Evolutionary conservation across 2,329 filamentous ascomycete species (phyloP).

Genomic region (Pseudogymnoascus pannorum): DNA sequence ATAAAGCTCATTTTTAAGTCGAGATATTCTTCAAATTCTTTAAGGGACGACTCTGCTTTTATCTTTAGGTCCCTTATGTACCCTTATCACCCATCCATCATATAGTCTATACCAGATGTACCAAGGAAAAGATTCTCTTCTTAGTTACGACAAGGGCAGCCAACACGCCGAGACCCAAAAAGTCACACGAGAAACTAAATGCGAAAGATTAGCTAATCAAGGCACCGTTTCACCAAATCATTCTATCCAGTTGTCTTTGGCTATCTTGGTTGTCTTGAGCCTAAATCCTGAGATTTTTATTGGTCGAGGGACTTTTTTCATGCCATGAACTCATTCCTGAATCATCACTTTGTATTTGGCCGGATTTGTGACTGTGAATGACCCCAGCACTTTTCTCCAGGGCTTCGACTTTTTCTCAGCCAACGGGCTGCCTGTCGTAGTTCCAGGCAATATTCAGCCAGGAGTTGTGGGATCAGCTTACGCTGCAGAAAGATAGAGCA

Average conservation of each 20-base stretch:
- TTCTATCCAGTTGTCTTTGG: neutral
- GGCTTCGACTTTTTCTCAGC: neutral
- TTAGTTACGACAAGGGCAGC: neutral
- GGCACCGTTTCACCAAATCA: constrained; percentile 2
- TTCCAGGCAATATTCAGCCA: neutral
- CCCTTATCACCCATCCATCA: neutral
- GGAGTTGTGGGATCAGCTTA: neutral
- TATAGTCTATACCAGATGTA: neutral
- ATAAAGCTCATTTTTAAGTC: neutral
- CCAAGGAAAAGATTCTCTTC: neutral
- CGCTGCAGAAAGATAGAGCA: neutral
- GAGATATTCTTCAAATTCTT: neutral
- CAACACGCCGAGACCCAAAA: neutral
- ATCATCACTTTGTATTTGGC: neutral
- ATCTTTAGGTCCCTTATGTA: neutral
- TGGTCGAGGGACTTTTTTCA: neutral
- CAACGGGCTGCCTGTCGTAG: neutral
- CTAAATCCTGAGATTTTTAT: neutral
- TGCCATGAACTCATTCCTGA: constrained; percentile 8
- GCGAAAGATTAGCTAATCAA: neutral
- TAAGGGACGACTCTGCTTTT: neutral
- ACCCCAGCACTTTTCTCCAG: neutral
- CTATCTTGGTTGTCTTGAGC: neutral
- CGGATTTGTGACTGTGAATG: too few species aligned
- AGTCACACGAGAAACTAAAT: neutral